Conservation (phyloP, 2,329 filamentous ascomycete species). For the Fusarium clavum region DNA sequence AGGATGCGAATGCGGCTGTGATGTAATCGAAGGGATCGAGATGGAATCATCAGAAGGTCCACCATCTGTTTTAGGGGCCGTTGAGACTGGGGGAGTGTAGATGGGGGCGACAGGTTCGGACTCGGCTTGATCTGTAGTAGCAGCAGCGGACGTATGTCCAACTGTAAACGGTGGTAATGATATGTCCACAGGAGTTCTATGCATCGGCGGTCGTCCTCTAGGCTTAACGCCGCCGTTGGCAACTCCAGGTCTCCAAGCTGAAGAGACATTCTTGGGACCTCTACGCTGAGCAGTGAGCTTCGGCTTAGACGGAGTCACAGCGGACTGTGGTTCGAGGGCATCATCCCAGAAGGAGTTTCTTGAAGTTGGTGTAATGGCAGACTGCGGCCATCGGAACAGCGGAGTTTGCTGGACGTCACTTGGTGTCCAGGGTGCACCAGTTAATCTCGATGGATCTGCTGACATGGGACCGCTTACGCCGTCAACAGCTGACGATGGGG, state of each 20-base stretch:
- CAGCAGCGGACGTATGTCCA: conserved; percentile 6
- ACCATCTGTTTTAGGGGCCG: not conserved
- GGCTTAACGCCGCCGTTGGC: conserved; percentile 74
- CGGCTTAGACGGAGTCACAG: conserved; percentile 73
- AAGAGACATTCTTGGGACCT: conserved; percentile 86
- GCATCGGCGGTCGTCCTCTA: conserved; percentile 82
- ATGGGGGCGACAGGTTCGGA: conserved; percentile 23
- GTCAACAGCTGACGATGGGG: conserved; percentile 62
- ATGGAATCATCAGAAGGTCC: conserved; percentile 10
- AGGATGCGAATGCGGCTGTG: conserved; percentile 25
- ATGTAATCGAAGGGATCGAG: conserved; percentile 19
- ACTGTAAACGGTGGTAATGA: conserved; percentile 28
- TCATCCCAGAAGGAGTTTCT: conserved; percentile 67
- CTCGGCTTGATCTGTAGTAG: conserved; percentile 3
- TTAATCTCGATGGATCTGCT: conserved; percentile 57
- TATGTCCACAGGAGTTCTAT: conserved; percentile 68
- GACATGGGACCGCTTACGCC: conserved; percentile 60
- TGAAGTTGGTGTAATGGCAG: conserved; percentile 77
- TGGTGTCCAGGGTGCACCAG: conserved; percentile 50
- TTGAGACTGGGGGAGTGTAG: conserved; percentile 14
- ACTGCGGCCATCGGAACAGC: conserved; percentile 78
- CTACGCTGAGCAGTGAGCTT: conserved; percentile 67
- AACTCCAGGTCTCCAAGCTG: conserved; percentile 82
- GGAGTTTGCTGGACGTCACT: conserved; percentile 66
- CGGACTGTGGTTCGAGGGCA: conserved; percentile 74